Conservation (phyloP, 1,139 yeast genomes). For the Lodderomyces elongisporus region DNA sequence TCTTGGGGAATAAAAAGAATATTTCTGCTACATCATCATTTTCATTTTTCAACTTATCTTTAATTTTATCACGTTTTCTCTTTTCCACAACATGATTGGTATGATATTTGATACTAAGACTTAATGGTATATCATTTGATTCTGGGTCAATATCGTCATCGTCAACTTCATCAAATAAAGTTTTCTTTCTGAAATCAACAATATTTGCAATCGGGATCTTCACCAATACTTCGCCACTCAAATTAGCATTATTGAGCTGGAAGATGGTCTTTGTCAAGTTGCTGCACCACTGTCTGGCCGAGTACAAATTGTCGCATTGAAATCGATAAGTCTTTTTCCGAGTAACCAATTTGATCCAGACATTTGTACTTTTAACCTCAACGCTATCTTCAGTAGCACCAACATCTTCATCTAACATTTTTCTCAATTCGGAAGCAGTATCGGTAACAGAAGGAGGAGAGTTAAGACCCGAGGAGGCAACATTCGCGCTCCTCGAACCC, state of each 20-base stretch:
- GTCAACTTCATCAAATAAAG: conserved; percentile 17
- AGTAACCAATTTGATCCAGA: conserved; percentile 55
- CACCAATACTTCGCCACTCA: conserved; percentile 67
- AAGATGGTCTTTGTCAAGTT: conserved; percentile 72
- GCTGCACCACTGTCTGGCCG: conserved; percentile 80
- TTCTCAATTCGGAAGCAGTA: conserved; percentile 13
- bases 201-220: conserved; percentile 72
- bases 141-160: conserved; percentile 10
- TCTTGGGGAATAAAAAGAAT: conserved; percentile 59
- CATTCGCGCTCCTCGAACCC: conserved; percentile 7
- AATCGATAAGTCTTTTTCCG: conserved; percentile 57
- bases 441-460: conserved; percentile 15
- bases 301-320: conserved; percentile 64
- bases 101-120: conserved; percentile 21
- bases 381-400: conserved; percentile 22
- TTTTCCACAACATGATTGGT: conserved; percentile 5
- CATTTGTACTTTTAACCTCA: conserved; percentile 26
- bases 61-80: conserved; percentile 7
- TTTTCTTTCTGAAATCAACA: conserved; percentile 48
- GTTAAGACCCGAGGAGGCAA: conserved; percentile 12
- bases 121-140: conserved; percentile 18
- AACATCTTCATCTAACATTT: conserved; percentile 22
- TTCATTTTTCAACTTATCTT: conserved; percentile 8
- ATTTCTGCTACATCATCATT: conserved; percentile 46
- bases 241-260: conserved; percentile 54